Conservation (phyloP, 139 green algal species). For the Tetratostichococcus sp. region DNA sequence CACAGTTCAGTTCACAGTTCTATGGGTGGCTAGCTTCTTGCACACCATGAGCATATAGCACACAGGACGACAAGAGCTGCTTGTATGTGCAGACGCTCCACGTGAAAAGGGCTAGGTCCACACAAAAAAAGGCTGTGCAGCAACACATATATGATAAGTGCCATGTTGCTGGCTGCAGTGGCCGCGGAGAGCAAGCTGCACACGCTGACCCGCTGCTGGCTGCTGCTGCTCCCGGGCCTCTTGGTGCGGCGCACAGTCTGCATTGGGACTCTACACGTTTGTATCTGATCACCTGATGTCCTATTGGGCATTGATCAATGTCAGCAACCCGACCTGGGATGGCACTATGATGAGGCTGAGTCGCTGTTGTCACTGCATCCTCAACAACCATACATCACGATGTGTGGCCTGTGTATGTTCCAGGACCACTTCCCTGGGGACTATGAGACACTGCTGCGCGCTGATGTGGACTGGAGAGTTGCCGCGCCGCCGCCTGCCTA, state of each 20-base stretch:
- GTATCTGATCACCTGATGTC: too few species aligned
- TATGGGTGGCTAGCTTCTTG: background rate
- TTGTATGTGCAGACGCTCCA: too few species aligned
- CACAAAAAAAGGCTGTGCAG: too few species aligned
- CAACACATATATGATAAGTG: too few species aligned
- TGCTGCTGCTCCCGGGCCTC: background rate
- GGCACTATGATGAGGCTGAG: background rate
- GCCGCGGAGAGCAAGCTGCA: background rate
- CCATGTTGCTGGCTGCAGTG: background rate
- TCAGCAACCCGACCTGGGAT: too few species aligned
- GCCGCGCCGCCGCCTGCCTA: too few species aligned
- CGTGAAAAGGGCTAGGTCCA: too few species aligned
- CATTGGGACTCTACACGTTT: too few species aligned
- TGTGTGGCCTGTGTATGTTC: background rate
- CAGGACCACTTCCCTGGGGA: slow-evolving; percentile 1
- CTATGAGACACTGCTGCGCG: background rate
- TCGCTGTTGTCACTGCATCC: background rate
- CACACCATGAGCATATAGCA: background rate
- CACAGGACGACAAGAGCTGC: too few species aligned
- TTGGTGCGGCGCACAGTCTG: too few species aligned
- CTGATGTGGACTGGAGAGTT: background rate
- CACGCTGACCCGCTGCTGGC: background rate
- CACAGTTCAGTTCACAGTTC: too few species aligned
- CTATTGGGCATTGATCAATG: too few species aligned
- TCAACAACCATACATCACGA: background rate